phyloP scores from a whole-genome alignment of 106 monocot species.

The Xerophyta viscosa region DNA sequence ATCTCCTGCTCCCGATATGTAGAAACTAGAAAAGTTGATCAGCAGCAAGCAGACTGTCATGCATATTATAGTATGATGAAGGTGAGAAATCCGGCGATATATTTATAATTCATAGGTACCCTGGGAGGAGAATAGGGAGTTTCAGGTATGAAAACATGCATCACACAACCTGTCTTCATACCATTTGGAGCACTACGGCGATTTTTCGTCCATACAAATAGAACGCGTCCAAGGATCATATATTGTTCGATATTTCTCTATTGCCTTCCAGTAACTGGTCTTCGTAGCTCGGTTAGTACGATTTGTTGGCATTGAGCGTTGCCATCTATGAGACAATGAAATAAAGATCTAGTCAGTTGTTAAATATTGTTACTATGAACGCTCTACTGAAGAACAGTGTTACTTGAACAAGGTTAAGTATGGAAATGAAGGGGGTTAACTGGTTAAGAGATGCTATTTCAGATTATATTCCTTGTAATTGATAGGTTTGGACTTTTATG shows the following conservation, averaged over 20 bases:
- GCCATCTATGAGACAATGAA: slow-evolving; percentile 31
- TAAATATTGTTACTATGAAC: too few relatives aligned
- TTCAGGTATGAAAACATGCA: slow-evolving; percentile 62
- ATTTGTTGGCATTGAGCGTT: slow-evolving; percentile 46
- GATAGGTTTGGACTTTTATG: not conserved
- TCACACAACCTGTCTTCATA: slow-evolving; percentile 42
- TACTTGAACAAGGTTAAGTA: too few relatives aligned
- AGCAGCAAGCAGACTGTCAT: too few relatives aligned
- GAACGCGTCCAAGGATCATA: slow-evolving; percentile 13
- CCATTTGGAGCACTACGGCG: slow-evolving; percentile 57
- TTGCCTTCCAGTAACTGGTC: slow-evolving; percentile 61
- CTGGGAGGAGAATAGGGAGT: slow-evolving; percentile 39
- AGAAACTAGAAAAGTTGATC: too few relatives aligned
- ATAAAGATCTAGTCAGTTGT: too few relatives aligned
- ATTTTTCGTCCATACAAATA: slow-evolving; percentile 55
- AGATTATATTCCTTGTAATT: not conserved
- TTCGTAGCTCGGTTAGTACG: slow-evolving; percentile 64
- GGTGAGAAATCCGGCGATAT: too few relatives aligned
- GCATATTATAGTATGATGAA: too few relatives aligned
- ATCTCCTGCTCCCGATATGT: too few relatives aligned
- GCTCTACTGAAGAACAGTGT: too few relatives aligned
- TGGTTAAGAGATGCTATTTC: too few relatives aligned
- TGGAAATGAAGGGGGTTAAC: too few relatives aligned
- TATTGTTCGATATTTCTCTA: slow-evolving; percentile 45
- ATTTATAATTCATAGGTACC: too few relatives aligned